These are phyloP conservation scores for Lipomyces kockii DNA, from an alignment of 805 yeast genomes.

Conservation along the genomic window DNA sequence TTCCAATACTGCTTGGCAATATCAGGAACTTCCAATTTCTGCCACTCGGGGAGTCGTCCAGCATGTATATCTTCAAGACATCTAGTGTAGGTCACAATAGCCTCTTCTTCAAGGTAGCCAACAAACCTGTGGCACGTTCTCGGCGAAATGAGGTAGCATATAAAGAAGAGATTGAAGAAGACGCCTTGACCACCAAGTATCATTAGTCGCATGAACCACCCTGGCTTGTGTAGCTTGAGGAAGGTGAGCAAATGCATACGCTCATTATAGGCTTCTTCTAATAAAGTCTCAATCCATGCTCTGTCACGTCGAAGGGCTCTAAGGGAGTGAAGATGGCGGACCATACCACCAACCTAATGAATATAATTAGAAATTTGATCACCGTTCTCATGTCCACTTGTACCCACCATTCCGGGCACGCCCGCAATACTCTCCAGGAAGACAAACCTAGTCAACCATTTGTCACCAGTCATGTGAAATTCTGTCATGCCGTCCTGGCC, in stretches of 20 bases:
- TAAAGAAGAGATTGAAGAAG: slow-evolving; percentile 67
- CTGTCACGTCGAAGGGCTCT: slow-evolving; percentile 66
- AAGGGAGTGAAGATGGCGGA: slow-evolving; percentile 68
- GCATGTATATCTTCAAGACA: slow-evolving; percentile 58
- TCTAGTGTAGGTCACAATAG: slow-evolving; percentile 70
- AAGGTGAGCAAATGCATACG: slow-evolving; percentile 77
- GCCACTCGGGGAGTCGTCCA: slow-evolving; percentile 56
- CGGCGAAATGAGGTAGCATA: slow-evolving; percentile 62
- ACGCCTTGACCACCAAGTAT: slow-evolving; percentile 71
- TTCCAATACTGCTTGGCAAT: slow-evolving; percentile 71
- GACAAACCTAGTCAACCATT: slow-evolving; percentile 65
- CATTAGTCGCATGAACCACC: slow-evolving; percentile 58
- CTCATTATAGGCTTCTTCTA: slow-evolving; percentile 79
- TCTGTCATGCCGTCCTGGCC: slow-evolving; percentile 44
- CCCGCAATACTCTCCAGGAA: slow-evolving; percentile 76
- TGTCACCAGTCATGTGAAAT: slow-evolving; percentile 61
- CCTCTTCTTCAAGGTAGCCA: slow-evolving; percentile 79
- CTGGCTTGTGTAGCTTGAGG: slow-evolving; percentile 66
- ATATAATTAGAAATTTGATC: background rate
- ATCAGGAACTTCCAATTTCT: slow-evolving; percentile 54
- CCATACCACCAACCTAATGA: slow-evolving; percentile 61
- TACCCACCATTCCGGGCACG: slow-evolving; percentile 65
- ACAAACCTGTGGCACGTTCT: slow-evolving; percentile 74
- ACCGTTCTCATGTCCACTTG: too few relatives aligned
- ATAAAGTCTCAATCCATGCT: slow-evolving; percentile 74